phyloP scores from a whole-genome alignment of 106 monocot species.

The Dioscorea zingiberensis region DNA sequence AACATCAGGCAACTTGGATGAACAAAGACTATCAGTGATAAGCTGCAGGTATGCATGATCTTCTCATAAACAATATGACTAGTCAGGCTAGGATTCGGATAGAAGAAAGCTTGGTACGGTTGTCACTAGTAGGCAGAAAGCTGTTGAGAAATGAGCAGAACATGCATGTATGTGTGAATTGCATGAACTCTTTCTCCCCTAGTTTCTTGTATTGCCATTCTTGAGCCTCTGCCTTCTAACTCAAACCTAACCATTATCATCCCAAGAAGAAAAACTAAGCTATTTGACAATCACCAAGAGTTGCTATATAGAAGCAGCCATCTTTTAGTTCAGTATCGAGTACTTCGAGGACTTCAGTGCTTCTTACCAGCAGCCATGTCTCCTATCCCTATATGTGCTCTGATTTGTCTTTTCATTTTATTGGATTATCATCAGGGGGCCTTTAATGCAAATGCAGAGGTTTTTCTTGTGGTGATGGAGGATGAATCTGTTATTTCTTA shows the following conservation, averaged over 20 bases:
- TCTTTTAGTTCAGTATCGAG: too few relatives aligned
- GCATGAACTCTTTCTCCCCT: constrained; percentile 12
- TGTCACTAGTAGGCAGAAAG: not conserved
- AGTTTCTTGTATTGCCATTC: too few relatives aligned
- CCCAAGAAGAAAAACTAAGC: not conserved
- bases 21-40: too few relatives aligned
- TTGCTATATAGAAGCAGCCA: not conserved
- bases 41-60: too few relatives aligned
- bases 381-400: not conserved
- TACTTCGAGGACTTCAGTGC: not conserved
- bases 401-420: constrained; percentile 6
- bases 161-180: constrained; percentile 17
- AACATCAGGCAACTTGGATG: too few relatives aligned
- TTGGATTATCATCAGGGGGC: constrained; percentile 4
- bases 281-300: not conserved
- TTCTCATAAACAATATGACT: too few relatives aligned
- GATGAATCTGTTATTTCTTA: constrained; percentile 47
- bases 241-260: constrained; percentile 7
- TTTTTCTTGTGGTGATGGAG: constrained; percentile 54
- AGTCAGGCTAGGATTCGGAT: too few relatives aligned
- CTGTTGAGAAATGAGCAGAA: constrained; percentile 12
- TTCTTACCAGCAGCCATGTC: constrained; percentile 16
- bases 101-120: too few relatives aligned
- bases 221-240: constrained; percentile 11
- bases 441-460: constrained; percentile 20